Base-by-base conservation (phyloP, 2,329 filamentous ascomycete species). In the Penicillium italicum region DNA sequence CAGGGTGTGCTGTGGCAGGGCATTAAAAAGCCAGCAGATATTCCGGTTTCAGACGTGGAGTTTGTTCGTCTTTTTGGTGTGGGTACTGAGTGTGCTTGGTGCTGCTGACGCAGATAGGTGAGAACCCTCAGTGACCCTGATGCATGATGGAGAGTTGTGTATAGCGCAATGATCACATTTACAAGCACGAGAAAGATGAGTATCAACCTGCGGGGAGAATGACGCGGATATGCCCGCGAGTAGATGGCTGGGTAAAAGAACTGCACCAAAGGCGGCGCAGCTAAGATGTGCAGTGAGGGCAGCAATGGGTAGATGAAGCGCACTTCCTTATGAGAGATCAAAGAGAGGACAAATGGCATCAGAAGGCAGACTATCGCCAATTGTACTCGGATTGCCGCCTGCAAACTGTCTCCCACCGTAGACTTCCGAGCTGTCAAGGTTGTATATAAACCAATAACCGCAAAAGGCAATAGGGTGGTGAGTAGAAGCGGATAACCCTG, bases 1-100 rank as follows among this genome's bases (percentile, higher is more conserved):
- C 94, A 97, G 2, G 94, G 93, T 0, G 93, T 97, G 62, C 89
- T 90, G 78, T 99, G 94, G 76, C 94, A 99, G 10, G 94, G 94
- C 82, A 92, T 96, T 24, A 99, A 81, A 75, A 97, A 97, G 20
- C 88, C 87, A 33, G 87, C 78, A 3, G 82, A 82, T 28, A 82
- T 80, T 20, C 69, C 68, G 3, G 68, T 66, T 11, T 50, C 62
- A 24, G 65, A 14, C 36, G 41, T 14, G 2, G 54, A 59, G 16
- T 63, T 34, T 50, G 46, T 34, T 50, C 24, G 26, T 40, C 42
- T 45, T 34, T 49, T 64, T 62, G 44, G 68, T 1, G 81, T 77
- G 62, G 45, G 43, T 6, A 18, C 28, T 8, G 85, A 80, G 33
- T 84, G 74, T 42, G 72, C 73, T 70, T 89, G 83, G 70, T 91